Conservation (phyloP, 768 basidiomycete genomes). For the Filobasidium wieringae region DNA sequence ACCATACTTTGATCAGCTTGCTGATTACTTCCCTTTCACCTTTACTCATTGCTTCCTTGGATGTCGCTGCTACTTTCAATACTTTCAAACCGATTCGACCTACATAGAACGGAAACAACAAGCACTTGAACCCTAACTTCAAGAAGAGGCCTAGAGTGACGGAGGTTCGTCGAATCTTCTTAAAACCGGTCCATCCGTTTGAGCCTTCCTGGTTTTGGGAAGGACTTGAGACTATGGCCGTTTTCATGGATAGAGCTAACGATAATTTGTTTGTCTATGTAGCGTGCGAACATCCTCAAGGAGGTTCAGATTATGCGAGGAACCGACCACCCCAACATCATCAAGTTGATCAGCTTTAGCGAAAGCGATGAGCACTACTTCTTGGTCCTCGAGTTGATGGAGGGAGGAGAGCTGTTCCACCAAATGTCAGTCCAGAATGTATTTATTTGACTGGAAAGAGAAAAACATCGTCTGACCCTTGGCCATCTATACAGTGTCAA, state of each 20-base stretch:
- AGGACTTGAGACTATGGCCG: not conserved
- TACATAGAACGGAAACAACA: conserved; percentile 52
- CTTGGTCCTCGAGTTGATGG: conserved; percentile 87
- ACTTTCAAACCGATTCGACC: not conserved
- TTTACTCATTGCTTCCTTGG: not conserved
- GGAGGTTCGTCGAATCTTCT: conserved; percentile 59
- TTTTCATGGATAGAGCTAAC: not conserved
- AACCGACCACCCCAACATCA: conserved; percentile 77
- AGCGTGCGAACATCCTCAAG: conserved; percentile 98
- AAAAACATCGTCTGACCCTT: not conserved
- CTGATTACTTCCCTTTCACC: conserved; percentile 6
- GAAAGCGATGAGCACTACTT: conserved; percentile 91
- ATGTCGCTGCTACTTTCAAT: not conserved
- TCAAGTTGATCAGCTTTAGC: conserved; percentile 81
- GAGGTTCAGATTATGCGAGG: conserved; percentile 99
- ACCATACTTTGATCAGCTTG: conserved; percentile 1
- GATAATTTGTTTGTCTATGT: conserved; percentile 1
- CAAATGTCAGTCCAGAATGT: conserved; percentile 48
- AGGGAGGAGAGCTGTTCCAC: conserved; percentile 95
- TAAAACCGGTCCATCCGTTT: not conserved
- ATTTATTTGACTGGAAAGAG: not conserved
- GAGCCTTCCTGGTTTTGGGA: not conserved
- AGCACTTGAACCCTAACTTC: conserved; percentile 83
- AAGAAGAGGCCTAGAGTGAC: conserved; percentile 96
- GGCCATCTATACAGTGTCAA: conserved; percentile 51